Evolutionary conservation across 1,139 yeast species (phyloP), one percentile per base, ranked within the genome.

Genomic region (Lodderomyces elongisporus): DNA sequence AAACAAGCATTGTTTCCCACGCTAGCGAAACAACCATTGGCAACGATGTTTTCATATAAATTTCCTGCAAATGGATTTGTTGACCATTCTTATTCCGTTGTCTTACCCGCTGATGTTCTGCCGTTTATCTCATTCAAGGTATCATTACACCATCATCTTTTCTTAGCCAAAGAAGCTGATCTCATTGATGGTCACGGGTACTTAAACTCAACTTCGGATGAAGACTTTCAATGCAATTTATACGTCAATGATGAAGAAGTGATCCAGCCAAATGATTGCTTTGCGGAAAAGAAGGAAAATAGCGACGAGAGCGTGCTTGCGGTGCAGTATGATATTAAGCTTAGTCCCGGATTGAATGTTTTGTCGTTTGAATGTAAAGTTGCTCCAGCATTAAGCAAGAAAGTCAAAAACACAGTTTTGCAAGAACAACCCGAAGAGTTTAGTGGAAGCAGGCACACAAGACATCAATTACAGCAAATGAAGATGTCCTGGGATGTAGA

Each of bases 231-330:
- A 46, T 66, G 71, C 34, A 58, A 55, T 24, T 52, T 75, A 32
- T 55, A 53, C 6, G 70, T 74, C 13, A 75, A 75, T 44, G 76
- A 73, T 15, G 77, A 71, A 32, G 71, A 66, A 36, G 70, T 73
- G 1, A 54, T 56, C 14, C 54, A 47, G 17, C 57, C 70, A 35
- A 51, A 62, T 31, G 60, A 72, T 51, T 46, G 67, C 49, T 40
- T 54, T 40, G 60, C 66, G 49, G 59, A 69, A 33, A 5, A 5
- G 5, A 15, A 23, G 14, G 22, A 18, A 10, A 18, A 18, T 7
- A n/a, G 26, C 14, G 14, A 24, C 6, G 58, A 60, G 9, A 34
- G 38, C 10, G 37, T 45, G 8, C 52, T 72, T 27, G 61, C 62
- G 4, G 56, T 73, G 17, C 62, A 62, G 34, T 72, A 70, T 43